phyloP scores from a whole-genome alignment of 148 eudicot species.

The Amaranthus palmeri region DNA sequence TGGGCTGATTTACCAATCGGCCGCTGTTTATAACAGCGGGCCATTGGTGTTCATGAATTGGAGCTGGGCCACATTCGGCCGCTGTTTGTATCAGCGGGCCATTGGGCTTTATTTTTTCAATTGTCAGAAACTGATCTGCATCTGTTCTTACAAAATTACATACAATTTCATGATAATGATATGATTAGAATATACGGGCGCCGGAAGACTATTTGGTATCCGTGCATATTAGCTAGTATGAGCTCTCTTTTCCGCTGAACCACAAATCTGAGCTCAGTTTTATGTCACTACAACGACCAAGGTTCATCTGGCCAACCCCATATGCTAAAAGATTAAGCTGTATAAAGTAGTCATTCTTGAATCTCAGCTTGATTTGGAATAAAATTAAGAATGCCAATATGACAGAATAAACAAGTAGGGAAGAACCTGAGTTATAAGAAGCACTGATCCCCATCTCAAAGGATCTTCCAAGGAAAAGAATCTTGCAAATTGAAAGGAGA shows the following conservation, averaged over 20 bases:
- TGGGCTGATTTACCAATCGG: no score
- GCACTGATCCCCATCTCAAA: conserved; percentile 13
- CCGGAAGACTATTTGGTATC: conserved; percentile 8
- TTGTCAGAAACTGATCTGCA: conserved; percentile 16
- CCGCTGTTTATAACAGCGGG: no score
- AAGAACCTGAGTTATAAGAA: conserved; percentile 27
- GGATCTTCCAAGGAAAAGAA: conserved; percentile 28
- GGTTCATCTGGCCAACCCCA: no score
- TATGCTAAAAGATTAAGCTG: no score
- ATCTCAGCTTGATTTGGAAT: background rate
- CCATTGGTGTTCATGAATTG: no score
- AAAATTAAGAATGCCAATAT: background rate
- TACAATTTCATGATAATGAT: conserved; percentile 18
- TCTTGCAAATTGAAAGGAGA: conserved; percentile 16
- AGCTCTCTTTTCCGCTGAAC: background rate
- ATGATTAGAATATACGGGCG: background rate
- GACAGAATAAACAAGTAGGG: background rate
- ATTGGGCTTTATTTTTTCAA: no score
- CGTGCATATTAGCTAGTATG: conserved; percentile 23
- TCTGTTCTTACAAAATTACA: conserved; percentile 15
- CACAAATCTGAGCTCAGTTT: no score
- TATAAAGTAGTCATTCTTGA: background rate
- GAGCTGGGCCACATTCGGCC: no score
- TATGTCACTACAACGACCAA: no score
- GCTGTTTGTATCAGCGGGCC: no score